Evolutionary conservation across 208 protist genomes (phyloP), one percentile per base, ranked within the genome.

Genomic region (Leptomonas pyrrhocoris): DNA sequence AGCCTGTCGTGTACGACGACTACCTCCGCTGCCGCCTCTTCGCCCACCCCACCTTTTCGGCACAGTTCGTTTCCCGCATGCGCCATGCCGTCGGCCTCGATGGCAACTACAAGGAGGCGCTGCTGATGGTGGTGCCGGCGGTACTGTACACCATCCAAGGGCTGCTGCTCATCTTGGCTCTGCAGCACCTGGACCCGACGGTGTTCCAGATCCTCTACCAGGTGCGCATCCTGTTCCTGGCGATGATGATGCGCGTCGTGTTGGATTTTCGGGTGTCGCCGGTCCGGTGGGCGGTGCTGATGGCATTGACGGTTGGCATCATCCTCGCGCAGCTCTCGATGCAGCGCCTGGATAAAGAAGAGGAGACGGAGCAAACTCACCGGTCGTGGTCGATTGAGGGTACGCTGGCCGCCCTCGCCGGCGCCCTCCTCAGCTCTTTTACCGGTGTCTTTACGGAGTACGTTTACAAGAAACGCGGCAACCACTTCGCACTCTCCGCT

Each of bases 121-220:
- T 86, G 38, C 64, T 80, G 45, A 84, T 92, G 68, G 12, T 73
- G 5, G 36, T 92, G 21, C 85, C 89, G 6, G 86, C 89, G 4
- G 38, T 85, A 6, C 34, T 84, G 2, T 90, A 94, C 74, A 28
- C 77, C 6, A 23, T 88, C 3, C 86, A 94, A 58, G 88, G 88
- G 23, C 73, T 82, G 51, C 45, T 83, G 61, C 25, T 88, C 9
- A 81, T 86, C 40, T 13, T 85, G 15, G 75, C 86, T 5, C 70
- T 88, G 21, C 51, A 56, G 36, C 74, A 81, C 48, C 63, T 92
- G 36, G 83, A 89, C 65, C 70, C 86, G 34, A 79, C 82, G 27
- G 53, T 86, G 25, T 92, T 91, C 64, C 82, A 90, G 58, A 71
- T 94, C 13, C 61, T 77, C 42, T 88, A 83, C 58, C 86, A 92